Evolutionary conservation across 2,329 filamentous ascomycete species (phyloP).

Genomic region (Ilyonectria robusta): DNA sequence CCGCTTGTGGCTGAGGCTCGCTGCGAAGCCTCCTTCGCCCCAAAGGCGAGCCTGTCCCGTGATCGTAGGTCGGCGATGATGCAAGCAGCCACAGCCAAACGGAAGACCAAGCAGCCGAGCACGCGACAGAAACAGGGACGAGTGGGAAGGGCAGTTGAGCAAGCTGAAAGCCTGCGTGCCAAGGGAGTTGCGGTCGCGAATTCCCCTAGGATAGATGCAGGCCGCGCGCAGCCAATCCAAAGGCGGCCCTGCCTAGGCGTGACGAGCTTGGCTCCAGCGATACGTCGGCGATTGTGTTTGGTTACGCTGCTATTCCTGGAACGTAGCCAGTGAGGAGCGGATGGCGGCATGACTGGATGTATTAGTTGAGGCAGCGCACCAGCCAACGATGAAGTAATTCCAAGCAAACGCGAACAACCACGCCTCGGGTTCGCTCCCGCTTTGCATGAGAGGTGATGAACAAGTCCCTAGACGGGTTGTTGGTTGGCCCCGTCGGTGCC

Average conservation of each 20-base stretch:
- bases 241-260: not conserved
- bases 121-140: not conserved
- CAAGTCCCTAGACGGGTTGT: not conserved
- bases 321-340: not conserved
- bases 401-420: slow-evolving; percentile 23
- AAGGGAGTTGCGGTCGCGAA: too few relatives aligned
- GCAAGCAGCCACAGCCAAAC: not conserved
- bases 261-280: not conserved
- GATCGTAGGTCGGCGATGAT: not conserved
- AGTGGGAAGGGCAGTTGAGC: not conserved
- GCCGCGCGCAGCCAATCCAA: not conserved
- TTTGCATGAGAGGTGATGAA: not conserved
- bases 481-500: not conserved
- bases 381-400: slow-evolving; percentile 20
- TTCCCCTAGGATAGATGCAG: not conserved
- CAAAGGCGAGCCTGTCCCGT: not conserved
- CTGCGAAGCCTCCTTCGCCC: not conserved
- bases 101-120: not conserved
- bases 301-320: slow-evolving; percentile 39
- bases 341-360: slow-evolving; percentile 13
- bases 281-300: slow-evolving; percentile 25
- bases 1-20: not conserved
- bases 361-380: slow-evolving; percentile 13
- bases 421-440: slow-evolving; percentile 29
- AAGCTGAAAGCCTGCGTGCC: not conserved